phyloP scores from a whole-genome alignment of 352 stramenopile species.

The Globisporangium uncinulatum region DNA sequence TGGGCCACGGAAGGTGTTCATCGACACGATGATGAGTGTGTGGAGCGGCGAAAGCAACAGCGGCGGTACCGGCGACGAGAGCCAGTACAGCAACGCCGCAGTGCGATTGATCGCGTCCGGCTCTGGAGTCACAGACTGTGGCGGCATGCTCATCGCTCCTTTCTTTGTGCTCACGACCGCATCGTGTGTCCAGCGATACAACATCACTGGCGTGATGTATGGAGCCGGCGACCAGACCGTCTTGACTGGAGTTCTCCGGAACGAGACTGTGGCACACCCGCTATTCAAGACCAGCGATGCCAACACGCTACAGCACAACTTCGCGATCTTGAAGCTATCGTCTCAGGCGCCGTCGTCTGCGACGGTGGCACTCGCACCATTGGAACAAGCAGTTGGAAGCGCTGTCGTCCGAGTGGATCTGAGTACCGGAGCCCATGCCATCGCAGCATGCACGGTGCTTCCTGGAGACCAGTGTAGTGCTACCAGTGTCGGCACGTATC shows the following conservation, averaged over 20 bases:
- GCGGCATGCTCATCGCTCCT: slow-evolving; percentile 4
- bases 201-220: not conserved
- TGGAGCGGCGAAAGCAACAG: not conserved
- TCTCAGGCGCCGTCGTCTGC: not conserved
- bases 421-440: not conserved
- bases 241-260: not conserved
- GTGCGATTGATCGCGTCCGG: not conserved
- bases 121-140: not conserved
- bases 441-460: not conserved
- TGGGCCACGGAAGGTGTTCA: not conserved
- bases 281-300: not conserved
- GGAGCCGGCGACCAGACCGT: not conserved
- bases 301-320: slow-evolving; percentile 1
- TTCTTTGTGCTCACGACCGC: slow-evolving; percentile 5
- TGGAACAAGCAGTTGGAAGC: not conserved
- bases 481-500: not conserved
- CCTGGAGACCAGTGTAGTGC: not conserved
- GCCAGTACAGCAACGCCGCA: not conserved
- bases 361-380: not conserved
- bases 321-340: slow-evolving; percentile 2
- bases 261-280: slow-evolving; percentile 3
- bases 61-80: not conserved
- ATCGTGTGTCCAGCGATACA: not conserved
- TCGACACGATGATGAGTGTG: not conserved
- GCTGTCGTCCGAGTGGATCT: slow-evolving; percentile 5